A percentile compares a stretch with the other conserved stretches of the same genome.
Conservation (phyloP, 345 rosid species). For the Psidium friedrichsthalianum region DNA sequence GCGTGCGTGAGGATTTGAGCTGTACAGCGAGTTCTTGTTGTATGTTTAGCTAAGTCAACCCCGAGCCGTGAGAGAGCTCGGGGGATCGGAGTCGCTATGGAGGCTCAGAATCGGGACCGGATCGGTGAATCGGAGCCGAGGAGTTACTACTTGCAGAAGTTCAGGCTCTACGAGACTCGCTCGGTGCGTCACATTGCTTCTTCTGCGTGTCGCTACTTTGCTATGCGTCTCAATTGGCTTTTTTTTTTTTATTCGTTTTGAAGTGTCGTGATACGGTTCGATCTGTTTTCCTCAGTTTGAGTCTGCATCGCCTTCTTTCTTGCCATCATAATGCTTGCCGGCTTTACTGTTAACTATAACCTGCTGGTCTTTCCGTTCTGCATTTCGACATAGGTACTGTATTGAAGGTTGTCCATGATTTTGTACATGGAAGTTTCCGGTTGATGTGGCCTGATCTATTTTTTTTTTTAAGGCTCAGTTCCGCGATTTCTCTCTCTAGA, state of each 20-base stretch:
- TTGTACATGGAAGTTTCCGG: background rate
- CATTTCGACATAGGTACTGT: background rate
- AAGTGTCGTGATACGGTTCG: background rate
- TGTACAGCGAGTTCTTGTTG: background rate
- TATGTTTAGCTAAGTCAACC: background rate
- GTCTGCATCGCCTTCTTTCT: background rate
- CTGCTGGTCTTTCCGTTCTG: background rate
- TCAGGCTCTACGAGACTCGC: constrained; percentile 75
- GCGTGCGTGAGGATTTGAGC: background rate
- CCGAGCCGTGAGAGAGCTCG: background rate
- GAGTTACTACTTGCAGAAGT: constrained; percentile 56
- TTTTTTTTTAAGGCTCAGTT: background rate
- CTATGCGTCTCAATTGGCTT: background rate
- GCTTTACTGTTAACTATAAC: no score
- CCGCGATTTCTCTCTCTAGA: background rate
- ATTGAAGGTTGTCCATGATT: background rate
- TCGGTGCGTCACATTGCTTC: constrained; percentile 36
- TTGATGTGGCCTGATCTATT: background rate
- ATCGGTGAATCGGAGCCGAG: constrained; percentile 9
- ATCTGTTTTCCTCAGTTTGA: background rate
- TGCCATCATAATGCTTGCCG: background rate
- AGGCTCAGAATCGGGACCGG: constrained; percentile 14
- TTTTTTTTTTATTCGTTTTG: background rate
- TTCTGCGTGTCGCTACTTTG: background rate
- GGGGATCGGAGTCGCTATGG: background rate